Evolutionary conservation across 148 eudicot species (phyloP), one percentile per base, ranked within the genome.

Genomic region (Vaccinium myrtillus): DNA sequence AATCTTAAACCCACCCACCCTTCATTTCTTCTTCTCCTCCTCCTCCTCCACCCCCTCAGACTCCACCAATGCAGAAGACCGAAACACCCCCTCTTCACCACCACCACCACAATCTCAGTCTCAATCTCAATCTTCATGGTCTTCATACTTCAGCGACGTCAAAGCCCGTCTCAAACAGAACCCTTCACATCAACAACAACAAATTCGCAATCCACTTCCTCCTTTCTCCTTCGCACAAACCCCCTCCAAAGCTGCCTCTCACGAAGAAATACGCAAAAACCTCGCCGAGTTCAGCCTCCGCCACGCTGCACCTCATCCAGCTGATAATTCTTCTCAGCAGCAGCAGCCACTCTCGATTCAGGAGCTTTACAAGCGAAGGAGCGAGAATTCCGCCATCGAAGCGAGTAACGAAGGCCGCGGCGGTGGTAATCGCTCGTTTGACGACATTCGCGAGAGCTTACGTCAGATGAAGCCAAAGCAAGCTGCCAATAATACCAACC

Each of bases 271-370:
- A 25, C 87, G 87, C n/a, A 89, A 81, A 27, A 87, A 86, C 32
- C 87, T 92, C 21, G 76, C 93, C 75, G 88, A 82, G 82, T 91
- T 89, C 87, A 91, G 87, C 78, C 82, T n/a, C 18, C 88, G 88
- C 61, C 51, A 91, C 23, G 70, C 89, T 39, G 82, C 80, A 6
- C 86, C 92, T 0, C 71, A 86, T 30, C 79, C 84, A 0, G n/a
- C 8, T 32, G 69, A 39, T 3, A 21, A 18, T 39, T 39, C 77
- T 30, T 15, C 39, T 15, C 75, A 83, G 1, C 54, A 83, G 12
- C 80, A 59, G 12, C 82, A 48, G 78, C 61, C 27, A 2, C 2
- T 77, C 12, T 87, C 86, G 19, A 79, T 87, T 8, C 88, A 84
- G 77, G 91, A 90, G 77, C 65, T 86, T 7, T 89, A 89, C 85